Base-by-base conservation (phyloP, 306 rosid species). In the Cucurbita pepo region DNA sequence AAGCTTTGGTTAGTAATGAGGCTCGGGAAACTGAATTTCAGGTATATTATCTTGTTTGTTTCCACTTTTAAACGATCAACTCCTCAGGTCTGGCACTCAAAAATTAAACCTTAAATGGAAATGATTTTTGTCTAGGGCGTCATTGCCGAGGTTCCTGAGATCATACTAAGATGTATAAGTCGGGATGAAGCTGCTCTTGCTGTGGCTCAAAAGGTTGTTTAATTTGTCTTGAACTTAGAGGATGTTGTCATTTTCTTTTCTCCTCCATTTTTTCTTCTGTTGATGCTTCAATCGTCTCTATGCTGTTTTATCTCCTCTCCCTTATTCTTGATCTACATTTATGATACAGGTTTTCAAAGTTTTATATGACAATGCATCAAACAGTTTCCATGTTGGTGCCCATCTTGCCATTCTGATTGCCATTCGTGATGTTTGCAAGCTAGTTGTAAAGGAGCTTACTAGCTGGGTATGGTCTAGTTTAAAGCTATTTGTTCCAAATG, bases 171-270 rank as follows among this genome's bases (percentile, higher is more conserved):
- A 81, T 95, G 97, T 54, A 83, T 89, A 54, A 89, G 99, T 81
- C 91, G 97, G 72, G 99, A 95, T 77, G 99, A 95, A 85, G 99
- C 99, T 67, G 99, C 99, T 56, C 82, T 95, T 82, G 99, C 99
- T 77, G 96, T 95, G 78, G 96, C 99, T 70, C 97, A 95, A 77
- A 95, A 91, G 99, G 99, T 95, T 59, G 43, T n/a, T 6, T 61
- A 47, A 45, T 50, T 62, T 25, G 3, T 75, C 51, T 45, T 18
- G 53, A n/a, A 48, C 53, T 8, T 22, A 25, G n/a, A 16, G 57
- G 5, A 14, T 11, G 18, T 34, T 44, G 5, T 4, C 55, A 56
- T 43, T 43, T 44, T 58, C 44, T 7, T 56, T 18, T 19, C 56
- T 38, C 43, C 6, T 7, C 54, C 53, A 6, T 40, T 18, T 54